Base-by-base conservation (phyloP, 495 filamentous ascomycete genomes). In the Arthonia radiata region DNA sequence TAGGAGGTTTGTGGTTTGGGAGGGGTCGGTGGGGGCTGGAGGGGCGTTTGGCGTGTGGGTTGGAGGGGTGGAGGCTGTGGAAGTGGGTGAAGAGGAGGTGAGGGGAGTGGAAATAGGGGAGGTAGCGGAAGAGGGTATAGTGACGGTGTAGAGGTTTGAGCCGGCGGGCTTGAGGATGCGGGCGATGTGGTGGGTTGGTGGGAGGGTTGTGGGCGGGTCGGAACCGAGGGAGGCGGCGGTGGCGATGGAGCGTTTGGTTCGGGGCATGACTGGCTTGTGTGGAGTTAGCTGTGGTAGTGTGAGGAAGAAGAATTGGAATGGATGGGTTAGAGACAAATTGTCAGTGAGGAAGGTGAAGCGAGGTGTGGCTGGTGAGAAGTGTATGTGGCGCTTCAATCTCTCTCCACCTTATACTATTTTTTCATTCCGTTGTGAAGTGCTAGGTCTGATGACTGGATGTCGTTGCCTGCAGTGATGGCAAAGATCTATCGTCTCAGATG, bases 131-230 rank as follows among this genome's bases (percentile, higher is more conserved):
- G 61, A 44, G 1, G 67, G 66, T 15, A 73, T 45, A 33, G 66
- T 57, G 27, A 79, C 75, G 26, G 59, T 55, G 53, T 86, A 93
- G 15, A 89, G 57, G 43, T 70, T 82, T 48, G 89, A 91, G 31
- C 86, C 86, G 32, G 79, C 69, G 25, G 68, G 72, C 43, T 81
- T 74, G 42, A 75, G 44, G 26, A 86, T 64, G 13, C 64, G 70
- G 5, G 72, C 71, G 35, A 94, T 67, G 14, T 53, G 54, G 29
- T 91, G 74, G 12, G 55, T 55, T 6, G 52, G 30, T 2, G 64
- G 49, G 18, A 94, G 56, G 17, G 59, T 51, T 31, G 61, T 49
- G 3, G 80, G 77, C 2, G 83, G 82, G 11, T 67, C 71, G 24
- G 61, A 49, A 0, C 77, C 82, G 40, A 71, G 66, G 41, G 77